Conservation (phyloP, 768 basidiomycete genomes). For the Pisolithus orientalis region DNA sequence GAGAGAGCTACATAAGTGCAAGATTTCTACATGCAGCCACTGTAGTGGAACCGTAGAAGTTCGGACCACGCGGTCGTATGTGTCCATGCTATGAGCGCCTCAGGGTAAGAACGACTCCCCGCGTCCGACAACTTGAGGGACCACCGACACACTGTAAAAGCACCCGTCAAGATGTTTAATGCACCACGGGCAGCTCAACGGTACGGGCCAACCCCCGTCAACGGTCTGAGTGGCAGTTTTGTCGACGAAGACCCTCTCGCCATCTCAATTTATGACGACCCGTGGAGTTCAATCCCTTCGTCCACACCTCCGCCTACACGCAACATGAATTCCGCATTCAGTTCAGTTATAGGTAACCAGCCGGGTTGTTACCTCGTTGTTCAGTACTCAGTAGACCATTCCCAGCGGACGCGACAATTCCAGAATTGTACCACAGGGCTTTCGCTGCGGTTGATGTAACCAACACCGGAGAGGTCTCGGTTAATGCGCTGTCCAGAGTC, state of each 20-base stretch:
- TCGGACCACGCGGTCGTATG: no score
- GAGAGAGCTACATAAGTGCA: not conserved
- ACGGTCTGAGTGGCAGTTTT: conserved; percentile 63
- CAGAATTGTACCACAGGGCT: conserved; percentile 67
- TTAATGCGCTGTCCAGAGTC: conserved; percentile 77
- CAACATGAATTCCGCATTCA: conserved; percentile 47
- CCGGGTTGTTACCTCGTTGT: not conserved
- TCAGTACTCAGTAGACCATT: conserved; percentile 7
- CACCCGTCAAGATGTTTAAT: conserved; percentile 66
- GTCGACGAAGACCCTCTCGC: conserved; percentile 74
- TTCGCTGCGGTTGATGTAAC: conserved; percentile 68
- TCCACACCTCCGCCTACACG: conserved; percentile 61
- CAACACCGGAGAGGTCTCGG: conserved; percentile 70
- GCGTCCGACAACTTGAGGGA: not conserved
- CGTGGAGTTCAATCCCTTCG: conserved; percentile 72
- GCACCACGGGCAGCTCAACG: conserved; percentile 69
- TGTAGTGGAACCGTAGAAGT: no score
- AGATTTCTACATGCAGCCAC: no score
- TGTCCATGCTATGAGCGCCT: not conserved
- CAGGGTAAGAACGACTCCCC: not conserved
- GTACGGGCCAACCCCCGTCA: conserved; percentile 50
- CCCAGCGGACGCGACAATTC: conserved; percentile 74
- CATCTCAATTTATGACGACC: conserved; percentile 73
- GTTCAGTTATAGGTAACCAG: conserved; percentile 58
- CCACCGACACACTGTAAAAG: not conserved